Percentiles rank a stretch among this genome's conserved stretches.
Evolutionary conservation across 2,329 filamentous ascomycete species (phyloP).

Genomic region (Hawksworthiomyces lignivorus): DNA sequence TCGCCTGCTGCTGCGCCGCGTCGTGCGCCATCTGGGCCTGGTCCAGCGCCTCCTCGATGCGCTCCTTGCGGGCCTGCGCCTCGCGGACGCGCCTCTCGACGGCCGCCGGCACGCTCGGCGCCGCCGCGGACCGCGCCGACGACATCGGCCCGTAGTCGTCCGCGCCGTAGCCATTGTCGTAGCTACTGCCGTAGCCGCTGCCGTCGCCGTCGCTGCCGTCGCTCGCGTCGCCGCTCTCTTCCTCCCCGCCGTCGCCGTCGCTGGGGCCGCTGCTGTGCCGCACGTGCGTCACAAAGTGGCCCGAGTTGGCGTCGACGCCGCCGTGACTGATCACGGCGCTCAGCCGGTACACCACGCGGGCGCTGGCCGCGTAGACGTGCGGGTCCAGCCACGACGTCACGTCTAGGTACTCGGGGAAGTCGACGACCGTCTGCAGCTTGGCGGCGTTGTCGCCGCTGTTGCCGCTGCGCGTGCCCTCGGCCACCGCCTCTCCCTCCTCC

Average conservation of each 20-base stretch:
- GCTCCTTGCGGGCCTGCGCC: not conserved
- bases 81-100: not conserved
- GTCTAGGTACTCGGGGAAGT: conserved; percentile 12
- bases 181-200: not conserved
- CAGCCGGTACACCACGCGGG: conserved; percentile 12
- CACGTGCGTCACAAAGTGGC: conserved; percentile 13
- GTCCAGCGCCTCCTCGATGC: not conserved
- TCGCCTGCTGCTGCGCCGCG: not conserved
- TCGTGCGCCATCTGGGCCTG: not conserved
- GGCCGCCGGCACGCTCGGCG: no score
- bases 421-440: conserved; percentile 5
- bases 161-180: not conserved
- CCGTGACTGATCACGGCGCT: conserved; percentile 11
- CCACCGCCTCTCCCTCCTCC: no score
- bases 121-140: no score
- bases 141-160: not conserved
- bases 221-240: not conserved
- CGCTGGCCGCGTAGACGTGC: conserved; percentile 5
- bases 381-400: conserved; percentile 13
- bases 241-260: not conserved
- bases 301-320: not conserved
- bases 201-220: not conserved
- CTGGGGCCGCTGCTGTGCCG: not conserved
- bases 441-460: not conserved
- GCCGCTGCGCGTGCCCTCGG: no score